These are phyloP conservation scores for Sporothrix luriei DNA, from an alignment of 2,329 filamentous ascomycete genomes.

Conservation along the genomic window DNA sequence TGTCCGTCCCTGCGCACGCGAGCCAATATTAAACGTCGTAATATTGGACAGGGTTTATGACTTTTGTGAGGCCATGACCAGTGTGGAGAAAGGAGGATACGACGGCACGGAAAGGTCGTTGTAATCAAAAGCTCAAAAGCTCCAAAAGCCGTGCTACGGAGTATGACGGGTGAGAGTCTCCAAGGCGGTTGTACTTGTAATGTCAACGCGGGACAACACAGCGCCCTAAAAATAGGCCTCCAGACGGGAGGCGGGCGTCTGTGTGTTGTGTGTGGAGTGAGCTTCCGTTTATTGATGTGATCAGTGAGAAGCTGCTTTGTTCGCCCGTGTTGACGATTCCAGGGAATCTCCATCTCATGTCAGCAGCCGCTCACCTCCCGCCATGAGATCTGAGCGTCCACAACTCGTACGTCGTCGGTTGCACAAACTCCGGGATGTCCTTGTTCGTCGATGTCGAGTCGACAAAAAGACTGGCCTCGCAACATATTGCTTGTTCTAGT, in stretches of 20 bases:
- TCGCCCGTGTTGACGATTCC: no score
- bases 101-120: neutral
- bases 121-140: neutral
- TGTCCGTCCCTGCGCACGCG: neutral
- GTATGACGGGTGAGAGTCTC: neutral
- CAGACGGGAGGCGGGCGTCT: constrained; percentile 13
- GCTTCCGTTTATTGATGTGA: neutral
- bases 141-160: no score
- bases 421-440: no score
- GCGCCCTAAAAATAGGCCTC: constrained; percentile 8
- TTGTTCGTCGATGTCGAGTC: no score
- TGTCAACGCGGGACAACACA: neutral
- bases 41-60: constrained; percentile 1
- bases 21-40: constrained; percentile 14
- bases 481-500: constrained; percentile 12
- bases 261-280: neutral
- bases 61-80: neutral
- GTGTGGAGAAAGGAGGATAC: neutral
- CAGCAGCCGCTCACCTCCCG: no score
- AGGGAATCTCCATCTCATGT: no score
- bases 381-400: no score
- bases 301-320: neutral
- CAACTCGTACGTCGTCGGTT: no score
- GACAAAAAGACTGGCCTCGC: neutral
- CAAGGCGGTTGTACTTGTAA: no score